Evolutionary conservation across 148 eudicot species (phyloP).

Genomic region (Spergularia marina): DNA sequence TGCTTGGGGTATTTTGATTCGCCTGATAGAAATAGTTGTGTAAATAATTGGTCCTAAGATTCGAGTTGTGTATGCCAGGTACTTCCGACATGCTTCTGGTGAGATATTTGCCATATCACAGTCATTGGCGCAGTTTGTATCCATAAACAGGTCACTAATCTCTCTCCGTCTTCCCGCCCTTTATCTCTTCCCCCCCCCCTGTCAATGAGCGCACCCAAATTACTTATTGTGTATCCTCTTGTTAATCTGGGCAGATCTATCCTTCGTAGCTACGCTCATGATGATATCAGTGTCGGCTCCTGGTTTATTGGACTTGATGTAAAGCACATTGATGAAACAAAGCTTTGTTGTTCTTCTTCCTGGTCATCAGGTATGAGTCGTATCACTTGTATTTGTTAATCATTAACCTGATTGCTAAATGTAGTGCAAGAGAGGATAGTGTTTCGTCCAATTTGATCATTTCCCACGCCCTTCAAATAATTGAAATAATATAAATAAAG

Average conservation of each 20-base stretch:
- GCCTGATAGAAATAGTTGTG: background rate
- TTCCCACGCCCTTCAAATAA: too few species aligned
- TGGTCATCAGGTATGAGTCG: conserved; percentile 62
- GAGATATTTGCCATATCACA: conserved; percentile 80
- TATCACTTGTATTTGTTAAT: conserved; percentile 4
- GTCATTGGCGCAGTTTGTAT: conserved; percentile 76
- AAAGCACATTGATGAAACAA: conserved; percentile 68
- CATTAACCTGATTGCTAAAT: too few species aligned
- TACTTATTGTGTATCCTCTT: background rate
- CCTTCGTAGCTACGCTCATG: conserved; percentile 78
- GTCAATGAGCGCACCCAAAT: background rate
- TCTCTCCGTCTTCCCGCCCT: background rate
- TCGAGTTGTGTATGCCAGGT: conserved; percentile 39
- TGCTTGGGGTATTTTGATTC: background rate
- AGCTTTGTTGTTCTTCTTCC: conserved; percentile 83
- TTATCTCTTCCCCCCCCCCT: background rate
- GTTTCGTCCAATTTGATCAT: too few species aligned
- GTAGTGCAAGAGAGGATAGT: background rate
- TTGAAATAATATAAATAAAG: too few species aligned
- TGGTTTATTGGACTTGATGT: conserved; percentile 94
- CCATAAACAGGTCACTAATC: conserved; percentile 61
- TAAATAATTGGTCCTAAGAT: too few species aligned
- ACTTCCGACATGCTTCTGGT: conserved; percentile 86
- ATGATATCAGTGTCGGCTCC: conserved; percentile 85
- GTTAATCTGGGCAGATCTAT: conserved; percentile 47